Evolutionary conservation across 164 flowering plant genomes (phyloP), one percentile per base, ranked within the genome.

Genomic region (Piper longum): DNA sequence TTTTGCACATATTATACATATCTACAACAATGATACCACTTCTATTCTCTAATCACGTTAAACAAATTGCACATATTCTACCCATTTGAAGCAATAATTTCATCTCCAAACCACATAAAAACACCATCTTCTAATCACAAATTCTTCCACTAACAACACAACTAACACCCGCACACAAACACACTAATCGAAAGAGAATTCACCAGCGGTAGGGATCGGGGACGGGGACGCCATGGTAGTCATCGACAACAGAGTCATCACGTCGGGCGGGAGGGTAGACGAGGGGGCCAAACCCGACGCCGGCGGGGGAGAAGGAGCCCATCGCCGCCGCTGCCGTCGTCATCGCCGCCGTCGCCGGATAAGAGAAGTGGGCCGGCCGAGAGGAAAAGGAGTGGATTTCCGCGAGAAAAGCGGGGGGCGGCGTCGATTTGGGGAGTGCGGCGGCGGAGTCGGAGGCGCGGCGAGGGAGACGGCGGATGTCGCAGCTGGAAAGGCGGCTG

Each of bases 121-220:
- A 48, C 3, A 14, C 11, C 8, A 8, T 9, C 52, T 48, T 9
- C 52, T 2, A 48, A 5, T 14, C 8, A 5, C 11, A 44, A 5
- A 44, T 5, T 5, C 14, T 48, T 48, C 11, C 3, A 8, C 14
- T 12, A 48, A 48, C 9, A 16, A 16, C 7, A 60, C 14, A 40
- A 4, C 14, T 3, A 41, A 48, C 9, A 12, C 14, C 14, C 3
- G 62, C 8, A 13, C 18, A 42, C n/a, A 41, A 40, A 5, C 17
- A 36, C n/a, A n/a, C n/a, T n/a, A 39, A 17, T 4, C 6, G 18
- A 41, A 39, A 16, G 40, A 39, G 43, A 16, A 4, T 60, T 48
- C 7, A 60, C 62, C 62, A 60, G 62, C 62, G 62, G 41, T 60
- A 60, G 8, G 62, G 62, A 42, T 60, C 62, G 18, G 48, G 62